Base-by-base conservation (phyloP, 306 rosid genomes). In the Trichosanthes truncata region DNA sequence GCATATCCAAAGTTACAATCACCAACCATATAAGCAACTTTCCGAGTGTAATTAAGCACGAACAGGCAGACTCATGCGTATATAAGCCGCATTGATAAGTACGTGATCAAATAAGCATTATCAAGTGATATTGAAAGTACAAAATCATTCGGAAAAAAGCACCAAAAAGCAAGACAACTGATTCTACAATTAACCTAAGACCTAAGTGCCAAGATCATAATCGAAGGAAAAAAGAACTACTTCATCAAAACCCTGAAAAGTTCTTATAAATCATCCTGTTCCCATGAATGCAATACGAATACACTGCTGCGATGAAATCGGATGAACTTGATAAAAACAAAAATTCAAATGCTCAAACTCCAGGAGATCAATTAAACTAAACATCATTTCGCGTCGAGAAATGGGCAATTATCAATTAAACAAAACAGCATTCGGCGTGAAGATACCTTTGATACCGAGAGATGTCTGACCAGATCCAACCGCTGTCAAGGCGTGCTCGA, bases 381-480 rank as follows among this genome's bases (percentile, higher is more conserved):
- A 41, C 6, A 76, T 68, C 75, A 60, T 14, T 79, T 9, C 25
- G 17, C 48, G 53, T 23, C 36, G 8, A 35, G 62, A 63, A 66
- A 36, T 66, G 48, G 25, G 48, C 26, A 65, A 65, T 18, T 8
- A 68, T 13, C 36, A 68, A 68, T 68, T n/a, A 69, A 43, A 71
- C n/a, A 0, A 35, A 76, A 43, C 13, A 77, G 43, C 25, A 57
- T 9, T 79, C 25, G 1, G 3, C 23, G 73, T 5, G 6, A 38
- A 23, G 40, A 51, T 60, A 95, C 99, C 99, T 87, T 93, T 95
- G 84, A 95, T 95, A 29, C 99, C 99, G 21, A 95, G 88, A 57
- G 99, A 95, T 11, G 98, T 95, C 86, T 95, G 99, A 73, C 98
- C 98, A 45, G 99, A 95, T 20, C 96, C 99, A 60, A 93, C 97